Evolutionary conservation across 2,329 filamentous ascomycete species (phyloP), one percentile per base, ranked within the genome.

Genomic region (Colletotrichum coccodes): DNA sequence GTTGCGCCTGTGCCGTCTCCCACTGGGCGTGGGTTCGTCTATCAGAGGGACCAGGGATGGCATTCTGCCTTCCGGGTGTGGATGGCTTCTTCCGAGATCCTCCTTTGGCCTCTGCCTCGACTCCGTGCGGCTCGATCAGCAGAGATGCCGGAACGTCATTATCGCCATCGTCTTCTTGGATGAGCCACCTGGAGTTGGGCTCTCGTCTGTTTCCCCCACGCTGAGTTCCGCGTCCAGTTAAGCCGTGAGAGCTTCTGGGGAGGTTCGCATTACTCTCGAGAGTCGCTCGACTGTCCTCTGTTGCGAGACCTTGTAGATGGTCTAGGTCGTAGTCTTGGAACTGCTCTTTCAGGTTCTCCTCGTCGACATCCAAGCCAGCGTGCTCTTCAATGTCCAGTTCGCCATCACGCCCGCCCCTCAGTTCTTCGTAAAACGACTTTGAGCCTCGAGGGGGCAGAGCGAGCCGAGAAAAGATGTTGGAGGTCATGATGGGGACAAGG

Each of bases 71-170:
- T 11, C 28, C 26, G 7, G 50, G n/a, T 18, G 23, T n/a, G 16
- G 40, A 36, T 14, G 50, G 52, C 4, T 53, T 68, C 26, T n/a
- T 49, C 12, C 57, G 50, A 4, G 18, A 16, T 6, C 18, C n/a
- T 40, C 26, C 46, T 34, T 68, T 63, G 16, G n/a, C 42, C 8
- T 30, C 56, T 12, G 50, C 28, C n/a, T 53, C 64, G 5, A 32
- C 23, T 6, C 63, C 64, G 14, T 85, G 84, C 5, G 78, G 81
- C 75, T 92, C 90, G 23, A 92, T 85, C 21, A 92, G 77, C 21
- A 92, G 79, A 3, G 90, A 92, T 21, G 85, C 87, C 0, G 90
- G 90, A 0, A 91, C 89, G 73, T 91, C 89, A 62, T 90, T 89
- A 63, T 87, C 85, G 6, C 76, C 79, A 34, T 87, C 85, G 3